phyloP scores from a whole-genome alignment of 1,139 yeast genomes.

The Zygoascus meyerae region DNA sequence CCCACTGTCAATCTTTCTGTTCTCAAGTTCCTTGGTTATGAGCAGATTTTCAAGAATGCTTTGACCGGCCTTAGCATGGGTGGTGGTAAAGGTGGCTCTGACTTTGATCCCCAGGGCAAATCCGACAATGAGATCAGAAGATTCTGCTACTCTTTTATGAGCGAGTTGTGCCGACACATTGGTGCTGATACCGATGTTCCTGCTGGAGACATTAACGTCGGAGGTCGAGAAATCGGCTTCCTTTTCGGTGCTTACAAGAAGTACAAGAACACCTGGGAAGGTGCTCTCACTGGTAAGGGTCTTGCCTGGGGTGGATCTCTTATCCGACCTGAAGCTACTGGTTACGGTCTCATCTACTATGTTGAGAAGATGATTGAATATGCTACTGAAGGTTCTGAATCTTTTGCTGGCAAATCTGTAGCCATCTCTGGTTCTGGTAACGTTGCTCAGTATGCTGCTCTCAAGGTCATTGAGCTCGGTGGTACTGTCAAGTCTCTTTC shows the following conservation, averaged over 20 bases:
- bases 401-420: constrained; percentile 87
- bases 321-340: constrained; percentile 99
- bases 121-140: constrained; percentile 92
- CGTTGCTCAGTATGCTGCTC: constrained; percentile 98
- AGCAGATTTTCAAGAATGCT: constrained; percentile 97
- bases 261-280: constrained; percentile 89
- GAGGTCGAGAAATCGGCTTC: constrained; percentile 90
- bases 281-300: constrained; percentile 98
- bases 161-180: constrained; percentile 91
- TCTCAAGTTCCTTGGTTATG: constrained; percentile 93
- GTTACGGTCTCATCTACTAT: constrained; percentile 95
- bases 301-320: constrained; percentile 98
- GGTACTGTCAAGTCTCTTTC: constrained; percentile 91
- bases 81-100: constrained; percentile 99
- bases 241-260: constrained; percentile 95
- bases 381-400: constrained; percentile 83
- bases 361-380: constrained; percentile 96
- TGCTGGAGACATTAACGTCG: constrained; percentile 94
- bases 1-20: constrained; percentile 94
- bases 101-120: constrained; percentile 94
- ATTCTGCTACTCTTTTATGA: constrained; percentile 93
- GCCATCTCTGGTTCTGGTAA: constrained; percentile 98
- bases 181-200: constrained; percentile 98
- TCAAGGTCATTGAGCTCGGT: constrained; percentile 94
- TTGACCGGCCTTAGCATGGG: constrained; percentile 97